A percentile compares a stretch with the other conserved stretches of the same genome.
These are phyloP conservation scores for Thelonectria blattea DNA, from an alignment of 2,329 filamentous ascomycete species.

Conservation along the genomic window DNA sequence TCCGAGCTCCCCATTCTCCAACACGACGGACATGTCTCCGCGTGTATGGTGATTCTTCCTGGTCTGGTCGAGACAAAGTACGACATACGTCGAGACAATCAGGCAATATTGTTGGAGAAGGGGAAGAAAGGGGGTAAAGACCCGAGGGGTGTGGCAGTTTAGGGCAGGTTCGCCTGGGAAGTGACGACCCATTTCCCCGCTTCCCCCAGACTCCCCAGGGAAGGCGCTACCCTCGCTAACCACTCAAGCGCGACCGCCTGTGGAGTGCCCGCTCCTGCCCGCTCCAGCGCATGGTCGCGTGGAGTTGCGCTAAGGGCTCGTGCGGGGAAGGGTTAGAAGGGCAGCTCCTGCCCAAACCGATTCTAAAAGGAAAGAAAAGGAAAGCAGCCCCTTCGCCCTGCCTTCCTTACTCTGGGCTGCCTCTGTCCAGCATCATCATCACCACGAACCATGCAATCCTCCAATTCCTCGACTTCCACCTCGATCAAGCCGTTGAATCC, in stretches of 20 bases:
- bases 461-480: slow-evolving; percentile 16
- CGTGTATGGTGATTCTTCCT: background rate
- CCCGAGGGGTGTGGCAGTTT: background rate
- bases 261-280: slow-evolving; percentile 2
- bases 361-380: slow-evolving; percentile 27
- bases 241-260: background rate
- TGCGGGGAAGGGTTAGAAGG: background rate
- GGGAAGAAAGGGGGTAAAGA: background rate
- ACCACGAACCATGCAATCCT: slow-evolving; percentile 8
- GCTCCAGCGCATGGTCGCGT: slow-evolving; percentile 11
- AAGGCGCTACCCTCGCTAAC: slow-evolving; percentile 8
- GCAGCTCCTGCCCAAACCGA: slow-evolving; percentile 8
- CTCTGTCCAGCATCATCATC: slow-evolving; percentile 14
- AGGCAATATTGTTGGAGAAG: slow-evolving; percentile 2
- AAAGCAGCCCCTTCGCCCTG: slow-evolving; percentile 24
- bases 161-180: no score
- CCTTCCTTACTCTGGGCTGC: slow-evolving; percentile 6
- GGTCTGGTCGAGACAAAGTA: background rate
- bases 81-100: background rate
- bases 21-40: background rate
- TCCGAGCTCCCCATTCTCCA: background rate
- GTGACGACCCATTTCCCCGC: no score
- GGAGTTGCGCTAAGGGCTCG: background rate
- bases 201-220: slow-evolving; percentile 9
- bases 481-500: slow-evolving; percentile 31